These are phyloP conservation scores for Rhizophagus clarus DNA, from an alignment of 192 early-diverging fungal genomes.

Conservation along the genomic window DNA sequence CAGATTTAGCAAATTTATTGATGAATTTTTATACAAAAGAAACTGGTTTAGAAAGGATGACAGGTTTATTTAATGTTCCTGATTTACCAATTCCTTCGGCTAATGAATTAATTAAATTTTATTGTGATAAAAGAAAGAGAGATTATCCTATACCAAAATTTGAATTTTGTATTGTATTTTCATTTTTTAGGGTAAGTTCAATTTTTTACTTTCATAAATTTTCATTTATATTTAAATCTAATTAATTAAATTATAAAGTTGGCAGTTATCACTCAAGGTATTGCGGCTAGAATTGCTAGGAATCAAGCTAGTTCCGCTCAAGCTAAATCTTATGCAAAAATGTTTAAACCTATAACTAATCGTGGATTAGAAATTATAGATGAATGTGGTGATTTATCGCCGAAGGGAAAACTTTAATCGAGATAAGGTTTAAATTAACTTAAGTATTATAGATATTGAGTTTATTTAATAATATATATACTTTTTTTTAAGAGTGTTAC, in stretches of 20 bases:
- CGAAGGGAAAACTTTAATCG: background rate
- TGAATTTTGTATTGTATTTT: constrained; percentile 84
- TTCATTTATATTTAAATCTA: no score
- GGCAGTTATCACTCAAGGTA: constrained; percentile 83
- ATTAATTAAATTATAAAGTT: constrained; percentile 41
- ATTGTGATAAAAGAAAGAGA: constrained; percentile 64
- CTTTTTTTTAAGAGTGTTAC: no score
- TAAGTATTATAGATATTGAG: background rate
- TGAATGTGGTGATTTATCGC: background rate
- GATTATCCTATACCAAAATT: constrained; percentile 77
- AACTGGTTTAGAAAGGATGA: background rate
- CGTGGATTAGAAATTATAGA: constrained; percentile 67
- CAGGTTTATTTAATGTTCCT: constrained; percentile 48
- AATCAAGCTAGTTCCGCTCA: constrained; percentile 84
- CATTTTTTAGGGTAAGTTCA: constrained; percentile 77
- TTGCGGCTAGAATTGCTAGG: constrained; percentile 82
- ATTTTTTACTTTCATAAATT: background rate
- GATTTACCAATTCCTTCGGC: constrained; percentile 64
- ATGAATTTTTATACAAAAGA: constrained; percentile 67
- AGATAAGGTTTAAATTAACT: no score
- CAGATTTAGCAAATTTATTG: constrained; percentile 87
- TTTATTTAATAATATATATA: no score
- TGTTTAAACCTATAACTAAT: constrained; percentile 52
- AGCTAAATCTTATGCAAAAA: constrained; percentile 43
- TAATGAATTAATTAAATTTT: constrained; percentile 67